These are phyloP conservation scores for Daldinia vernicosa DNA, from an alignment of 495 filamentous ascomycete species.

Conservation along the genomic window DNA sequence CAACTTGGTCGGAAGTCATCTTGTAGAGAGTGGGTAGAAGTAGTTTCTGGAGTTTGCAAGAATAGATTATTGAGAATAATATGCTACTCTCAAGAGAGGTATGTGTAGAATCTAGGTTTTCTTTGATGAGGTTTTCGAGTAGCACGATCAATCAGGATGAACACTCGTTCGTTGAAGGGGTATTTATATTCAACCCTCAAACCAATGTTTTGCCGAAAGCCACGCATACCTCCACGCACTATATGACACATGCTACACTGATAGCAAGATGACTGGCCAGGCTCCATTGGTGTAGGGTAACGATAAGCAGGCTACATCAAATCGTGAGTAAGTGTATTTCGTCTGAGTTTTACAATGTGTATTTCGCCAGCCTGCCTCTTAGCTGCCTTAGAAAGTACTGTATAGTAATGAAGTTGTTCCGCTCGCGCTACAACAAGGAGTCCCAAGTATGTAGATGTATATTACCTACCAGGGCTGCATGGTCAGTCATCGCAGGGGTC, in stretches of 20 bases:
- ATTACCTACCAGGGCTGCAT: too few species aligned
- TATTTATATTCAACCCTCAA: neutral
- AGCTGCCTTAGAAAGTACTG: neutral
- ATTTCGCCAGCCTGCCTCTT: neutral
- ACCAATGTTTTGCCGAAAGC: neutral
- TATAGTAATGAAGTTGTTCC: neutral
- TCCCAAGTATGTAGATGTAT: too few species aligned
- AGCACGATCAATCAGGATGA: neutral
- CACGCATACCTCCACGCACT: neutral
- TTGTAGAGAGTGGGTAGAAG: neutral
- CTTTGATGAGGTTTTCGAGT: neutral
- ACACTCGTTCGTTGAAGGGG: neutral
- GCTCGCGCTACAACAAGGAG: neutral
- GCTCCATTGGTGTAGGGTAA: neutral
- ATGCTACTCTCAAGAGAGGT: neutral
- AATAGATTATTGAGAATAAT: neutral
- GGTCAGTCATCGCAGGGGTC: too few species aligned
- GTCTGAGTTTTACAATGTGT: neutral
- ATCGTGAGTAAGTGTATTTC: neutral
- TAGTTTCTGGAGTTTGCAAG: neutral
- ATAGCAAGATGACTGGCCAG: neutral
- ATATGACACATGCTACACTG: neutral
- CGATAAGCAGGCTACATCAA: neutral
- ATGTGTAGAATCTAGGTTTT: neutral
- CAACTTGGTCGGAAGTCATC: neutral